Evolutionary conservation across 2,329 filamentous ascomycete species (phyloP), one percentile per base, ranked within the genome.

Genomic region (Diaporthe helianthi): DNA sequence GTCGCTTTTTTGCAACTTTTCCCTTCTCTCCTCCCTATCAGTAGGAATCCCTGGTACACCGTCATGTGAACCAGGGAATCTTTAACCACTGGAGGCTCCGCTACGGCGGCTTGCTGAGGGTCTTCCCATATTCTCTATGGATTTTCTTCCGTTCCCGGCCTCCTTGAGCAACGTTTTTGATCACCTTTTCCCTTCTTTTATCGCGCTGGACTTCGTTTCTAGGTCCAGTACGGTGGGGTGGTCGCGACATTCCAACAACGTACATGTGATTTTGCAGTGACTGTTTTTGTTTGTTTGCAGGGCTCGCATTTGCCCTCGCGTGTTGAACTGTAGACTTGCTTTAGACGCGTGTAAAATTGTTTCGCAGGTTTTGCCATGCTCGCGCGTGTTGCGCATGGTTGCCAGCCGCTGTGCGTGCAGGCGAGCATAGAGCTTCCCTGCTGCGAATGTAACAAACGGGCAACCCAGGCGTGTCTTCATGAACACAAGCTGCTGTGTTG

Each of bases 121-220:
- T 81, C 83, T 82, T 79, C 76, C 78, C 74, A 75, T 72, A 75
- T 77, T 77, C 77, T 76, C 81, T 76, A 81, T 86, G 82, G 80
- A 81, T 84, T 80, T 84, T 79, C 83, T 81, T 84, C 83, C 84
- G 84, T 86, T 86, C 84, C 84, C 84, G 83, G 84, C 84, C 84
- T 78, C 83, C 83, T 74, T 82, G 70, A 86, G 74, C 71, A 80
- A 82, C 76, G 82, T 80, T 53, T 71, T 71, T 68, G 79, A 82
- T 76, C 77, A 78, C 82, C 83, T 83, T 72, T 75, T 75, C 75
- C 75, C 73, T 84, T 82, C 67, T 65, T 78, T 80, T 79, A 73
- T 77, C 84, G 83, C 79, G 82, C 75, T 75, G 77, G 77, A 78
- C 78, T 75, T 73, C 78, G 74, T 74, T 73, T 75, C 73, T 79